Evolutionary conservation across 306 rosid species (phyloP).

Genomic region (Castanospermum australe): DNA sequence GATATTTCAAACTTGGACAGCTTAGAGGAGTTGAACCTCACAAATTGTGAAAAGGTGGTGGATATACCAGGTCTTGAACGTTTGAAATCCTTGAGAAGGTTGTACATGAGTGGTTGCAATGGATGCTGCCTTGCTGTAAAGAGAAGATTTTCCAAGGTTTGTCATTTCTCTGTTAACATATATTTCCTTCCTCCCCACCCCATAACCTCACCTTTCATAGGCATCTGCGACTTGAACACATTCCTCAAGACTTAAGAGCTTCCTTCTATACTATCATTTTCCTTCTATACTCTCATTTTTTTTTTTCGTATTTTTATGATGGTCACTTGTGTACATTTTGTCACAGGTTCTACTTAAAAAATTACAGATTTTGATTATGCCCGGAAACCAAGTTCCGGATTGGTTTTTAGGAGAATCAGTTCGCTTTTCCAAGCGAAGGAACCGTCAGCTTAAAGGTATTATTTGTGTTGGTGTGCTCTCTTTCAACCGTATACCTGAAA

Average conservation of each 20-base stretch:
- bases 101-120: slow-evolving; percentile 52
- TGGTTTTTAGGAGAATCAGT: slow-evolving; percentile 51
- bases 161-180: background rate
- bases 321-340: background rate
- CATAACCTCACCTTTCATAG: background rate
- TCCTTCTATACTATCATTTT: background rate
- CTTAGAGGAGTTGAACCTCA: slow-evolving; percentile 42
- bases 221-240: background rate
- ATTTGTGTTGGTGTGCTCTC: slow-evolving; percentile 45
- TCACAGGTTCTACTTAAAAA: slow-evolving; percentile 47
- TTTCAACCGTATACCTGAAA: slow-evolving; percentile 35
- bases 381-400: slow-evolving; percentile 52
- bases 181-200: background rate
- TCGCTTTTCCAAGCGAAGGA: slow-evolving; percentile 34
- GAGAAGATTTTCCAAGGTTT: slow-evolving; percentile 57
- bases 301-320: background rate
- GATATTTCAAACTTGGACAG: slow-evolving; percentile 51
- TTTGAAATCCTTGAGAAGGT: slow-evolving; percentile 47
- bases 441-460: slow-evolving; percentile 33
- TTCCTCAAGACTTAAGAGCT: background rate
- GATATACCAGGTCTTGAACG: slow-evolving; percentile 62
- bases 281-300: background rate
- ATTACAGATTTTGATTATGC: slow-evolving; percentile 42
- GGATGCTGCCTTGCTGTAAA: slow-evolving; percentile 34
- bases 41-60: slow-evolving; percentile 46